Evolutionary conservation across 176 grass and related monocot species (phyloP).

Genomic region (Carex cristatella): DNA sequence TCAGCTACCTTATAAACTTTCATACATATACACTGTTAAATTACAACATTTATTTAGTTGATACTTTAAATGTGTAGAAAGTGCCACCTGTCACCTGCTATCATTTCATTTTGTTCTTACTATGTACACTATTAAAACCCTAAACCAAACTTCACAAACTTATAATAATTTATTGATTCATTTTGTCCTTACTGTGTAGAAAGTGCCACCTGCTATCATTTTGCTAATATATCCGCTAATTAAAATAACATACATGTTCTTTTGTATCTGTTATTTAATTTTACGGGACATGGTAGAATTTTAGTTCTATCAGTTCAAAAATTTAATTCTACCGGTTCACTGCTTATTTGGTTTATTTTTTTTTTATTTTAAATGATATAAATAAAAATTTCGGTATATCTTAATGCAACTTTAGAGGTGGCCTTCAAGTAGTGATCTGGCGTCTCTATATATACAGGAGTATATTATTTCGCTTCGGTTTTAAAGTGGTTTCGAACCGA

Average conservation of each 20-base stretch:
- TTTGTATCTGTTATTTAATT: too few species aligned
- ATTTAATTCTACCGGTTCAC: too few species aligned
- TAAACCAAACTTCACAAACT: not conserved
- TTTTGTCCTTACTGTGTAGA: conserved; percentile 9
- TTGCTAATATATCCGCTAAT: too few species aligned
- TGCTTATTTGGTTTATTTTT: too few species aligned
- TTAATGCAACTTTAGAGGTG: not conserved
- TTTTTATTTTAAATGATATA: too few species aligned
- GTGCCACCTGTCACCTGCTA: too few species aligned
- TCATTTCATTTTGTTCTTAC: too few species aligned
- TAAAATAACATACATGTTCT: too few species aligned
- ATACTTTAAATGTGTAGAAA: too few species aligned
- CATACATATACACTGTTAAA: not conserved
- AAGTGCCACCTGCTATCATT: not conserved
- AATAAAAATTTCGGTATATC: not conserved
- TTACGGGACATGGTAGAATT: too few species aligned
- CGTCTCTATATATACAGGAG: not conserved
- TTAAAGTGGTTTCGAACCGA: not conserved
- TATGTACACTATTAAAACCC: too few species aligned
- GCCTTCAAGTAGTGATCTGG: not conserved
- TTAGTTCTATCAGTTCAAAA: too few species aligned
- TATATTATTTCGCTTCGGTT: not conserved
- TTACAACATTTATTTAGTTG: not conserved
- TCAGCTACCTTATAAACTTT: not conserved
- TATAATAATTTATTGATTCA: not conserved